Base-by-base conservation (phyloP, 176 grass and related monocot species). In the Musa troglodytarum region DNA sequence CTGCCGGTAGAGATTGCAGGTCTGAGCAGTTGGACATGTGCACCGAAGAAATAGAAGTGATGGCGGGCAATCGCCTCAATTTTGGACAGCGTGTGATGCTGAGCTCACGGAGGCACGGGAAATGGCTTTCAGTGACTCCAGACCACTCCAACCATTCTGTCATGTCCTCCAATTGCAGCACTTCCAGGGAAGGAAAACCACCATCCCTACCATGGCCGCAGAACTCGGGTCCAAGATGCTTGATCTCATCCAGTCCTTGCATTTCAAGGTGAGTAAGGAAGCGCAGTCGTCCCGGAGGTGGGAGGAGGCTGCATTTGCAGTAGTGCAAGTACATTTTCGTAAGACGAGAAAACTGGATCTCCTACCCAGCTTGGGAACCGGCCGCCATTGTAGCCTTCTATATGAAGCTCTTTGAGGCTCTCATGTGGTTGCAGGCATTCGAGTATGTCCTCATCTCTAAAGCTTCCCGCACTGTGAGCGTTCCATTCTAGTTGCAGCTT, bases 361-460 rank as follows among this genome's bases (percentile, higher is more conserved):
- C 65, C 65, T 29, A 68, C 26, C 79, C 79, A 81, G 17, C 68
- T 29, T 10, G 70, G 79, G 5, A 71, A 74, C 23, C 57, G 55
- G 17, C 21, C 28, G 15, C 56, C 55, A 64, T 1, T 16, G 54
- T 58, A 76, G 15, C 12, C 5, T 0, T 7, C 0, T 34, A 82
- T 68, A 24, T 68, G 1, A 1, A 82, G 59, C n/a, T 16, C 54
- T 57, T 68, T 74, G 19, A 82, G 56, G 53, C 75, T 82, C 49
- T 24, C 16, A 63, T 82, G 80, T 9, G 80, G 80, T 11, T 20
- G 21, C 63, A 82, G 74, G 66, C 61, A 67, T 9, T 82, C 43
- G 25, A 82, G 71, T 11, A 82, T 57, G 25, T 54, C 72, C 10
- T 29, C 25, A 75, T 49, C 21, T 15, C 14, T 29, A 2, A 14